These are phyloP conservation scores for Ustilago hordei DNA, from an alignment of 1,284 basidiomycete species.

Conservation along the genomic window DNA sequence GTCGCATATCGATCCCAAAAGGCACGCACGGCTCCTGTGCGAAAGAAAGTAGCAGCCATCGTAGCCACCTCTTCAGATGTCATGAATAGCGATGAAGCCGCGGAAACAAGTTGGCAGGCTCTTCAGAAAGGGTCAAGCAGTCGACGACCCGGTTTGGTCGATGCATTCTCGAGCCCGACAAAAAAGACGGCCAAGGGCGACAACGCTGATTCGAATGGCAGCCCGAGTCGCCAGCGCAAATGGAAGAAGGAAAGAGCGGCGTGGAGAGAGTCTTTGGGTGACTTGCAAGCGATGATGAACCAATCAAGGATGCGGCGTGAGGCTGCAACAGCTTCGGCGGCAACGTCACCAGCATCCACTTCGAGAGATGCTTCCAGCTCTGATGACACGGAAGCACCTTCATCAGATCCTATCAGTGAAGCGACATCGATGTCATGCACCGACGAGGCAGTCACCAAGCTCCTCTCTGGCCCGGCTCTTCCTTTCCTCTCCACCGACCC, in stretches of 20 bases:
- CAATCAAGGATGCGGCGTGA: constrained; percentile 28
- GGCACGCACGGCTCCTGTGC: constrained; percentile 38
- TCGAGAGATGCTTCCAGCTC: neutral
- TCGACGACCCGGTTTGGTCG: constrained; percentile 37
- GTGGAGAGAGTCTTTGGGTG: constrained; percentile 44
- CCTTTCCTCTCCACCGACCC: constrained; percentile 49
- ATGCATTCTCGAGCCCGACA: constrained; percentile 44
- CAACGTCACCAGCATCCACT: neutral
- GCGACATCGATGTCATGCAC: neutral
- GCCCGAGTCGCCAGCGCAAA: constrained; percentile 33
- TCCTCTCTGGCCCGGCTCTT: constrained; percentile 33
- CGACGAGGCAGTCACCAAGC: constrained; percentile 27
- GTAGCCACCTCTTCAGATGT: constrained; percentile 14
- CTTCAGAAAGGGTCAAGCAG: constrained; percentile 23
- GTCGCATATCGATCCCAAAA: constrained; percentile 41
- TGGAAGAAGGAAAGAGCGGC: constrained; percentile 43
- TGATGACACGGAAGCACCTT: neutral
- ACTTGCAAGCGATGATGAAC: constrained; percentile 47
- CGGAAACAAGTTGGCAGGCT: constrained; percentile 32
- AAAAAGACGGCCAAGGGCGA: constrained; percentile 16
- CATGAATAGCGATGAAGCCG: constrained; percentile 20
- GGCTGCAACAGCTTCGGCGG: constrained; percentile 11
- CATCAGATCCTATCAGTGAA: neutral
- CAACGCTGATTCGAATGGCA: neutral
- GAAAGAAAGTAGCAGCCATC: constrained; percentile 11